phyloP scores from a whole-genome alignment of 352 stramenopile species.

The Pythium dissimile region DNA sequence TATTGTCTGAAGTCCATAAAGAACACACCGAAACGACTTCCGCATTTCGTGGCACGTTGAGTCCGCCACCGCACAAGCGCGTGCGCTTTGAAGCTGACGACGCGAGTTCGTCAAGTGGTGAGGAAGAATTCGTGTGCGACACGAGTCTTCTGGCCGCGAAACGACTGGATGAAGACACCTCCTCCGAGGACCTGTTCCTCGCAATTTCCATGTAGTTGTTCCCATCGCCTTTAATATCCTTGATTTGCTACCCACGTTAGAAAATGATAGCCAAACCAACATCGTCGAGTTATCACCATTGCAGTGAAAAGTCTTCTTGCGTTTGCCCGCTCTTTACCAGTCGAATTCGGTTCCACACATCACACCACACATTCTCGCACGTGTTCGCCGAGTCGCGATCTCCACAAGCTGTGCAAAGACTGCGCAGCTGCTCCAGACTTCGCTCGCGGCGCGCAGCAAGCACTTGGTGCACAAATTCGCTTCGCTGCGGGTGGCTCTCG shows the following conservation, averaged over 20 bases:
- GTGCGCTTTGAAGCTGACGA: neutral
- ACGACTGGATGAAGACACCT: neutral
- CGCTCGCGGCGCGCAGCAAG: slow-evolving; percentile 39
- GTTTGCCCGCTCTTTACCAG: slow-evolving; percentile 14
- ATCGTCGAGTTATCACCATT: no score
- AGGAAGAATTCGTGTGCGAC: slow-evolving; percentile 6
- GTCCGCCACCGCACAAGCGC: neutral
- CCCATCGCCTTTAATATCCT: neutral
- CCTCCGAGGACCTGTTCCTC: neutral
- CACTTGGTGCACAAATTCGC: slow-evolving; percentile 55
- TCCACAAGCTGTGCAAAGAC: slow-evolving; percentile 47
- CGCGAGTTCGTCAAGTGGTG: neutral
- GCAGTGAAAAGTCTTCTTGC: slow-evolving; percentile 8
- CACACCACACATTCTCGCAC: slow-evolving; percentile 57
- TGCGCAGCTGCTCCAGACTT: slow-evolving; percentile 30
- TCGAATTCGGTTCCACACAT: slow-evolving; percentile 62
- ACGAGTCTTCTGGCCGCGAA: neutral
- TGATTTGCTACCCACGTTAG: no score
- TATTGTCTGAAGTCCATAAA: no score
- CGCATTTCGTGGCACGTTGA: neutral
- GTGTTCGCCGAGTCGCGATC: slow-evolving; percentile 39
- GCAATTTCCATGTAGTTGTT: slow-evolving; percentile 1
- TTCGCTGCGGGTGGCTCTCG: slow-evolving; percentile 52
- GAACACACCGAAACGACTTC: neutral
- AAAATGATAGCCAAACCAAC: no score